A percentile compares a stretch with the other conserved stretches of the same genome.
Evolutionary conservation across 2,329 filamentous ascomycete genomes (phyloP).

Genomic region (Chaetomiaceae sp.): DNA sequence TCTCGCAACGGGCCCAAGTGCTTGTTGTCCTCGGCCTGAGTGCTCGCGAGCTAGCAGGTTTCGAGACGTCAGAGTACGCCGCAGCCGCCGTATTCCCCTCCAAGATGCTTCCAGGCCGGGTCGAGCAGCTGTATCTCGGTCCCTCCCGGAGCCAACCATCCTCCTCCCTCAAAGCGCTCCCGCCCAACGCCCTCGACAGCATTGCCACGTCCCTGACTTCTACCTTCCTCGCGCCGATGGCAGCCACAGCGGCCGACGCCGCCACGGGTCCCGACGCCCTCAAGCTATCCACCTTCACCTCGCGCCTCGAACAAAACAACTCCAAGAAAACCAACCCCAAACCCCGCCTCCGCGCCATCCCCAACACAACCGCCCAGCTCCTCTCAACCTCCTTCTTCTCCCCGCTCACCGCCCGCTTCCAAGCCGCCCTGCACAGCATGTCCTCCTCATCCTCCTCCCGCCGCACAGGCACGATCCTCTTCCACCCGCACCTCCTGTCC

Average conservation of each 20-base stretch:
- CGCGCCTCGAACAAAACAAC: constrained; percentile 50
- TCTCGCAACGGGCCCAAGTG: constrained; percentile 76
- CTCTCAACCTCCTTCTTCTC: constrained; percentile 78
- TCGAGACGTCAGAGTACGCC: constrained; percentile 54
- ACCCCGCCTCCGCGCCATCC: constrained; percentile 51
- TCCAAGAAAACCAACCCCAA: constrained; percentile 19
- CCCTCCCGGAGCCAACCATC: constrained; percentile 27
- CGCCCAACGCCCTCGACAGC: constrained; percentile 57
- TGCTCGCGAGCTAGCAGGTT: constrained; percentile 78
- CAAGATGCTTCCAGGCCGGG: constrained; percentile 67
- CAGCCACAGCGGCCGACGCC: constrained; percentile 74
- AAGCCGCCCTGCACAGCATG: constrained; percentile 54
- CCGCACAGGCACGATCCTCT: constrained; percentile 54
- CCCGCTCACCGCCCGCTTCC: constrained; percentile 77
- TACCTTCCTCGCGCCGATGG: constrained; percentile 73
- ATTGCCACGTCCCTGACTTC: constrained; percentile 65
- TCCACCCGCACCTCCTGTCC: constrained; percentile 69
- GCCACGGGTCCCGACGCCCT: constrained; percentile 75
- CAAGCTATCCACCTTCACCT: constrained; percentile 86
- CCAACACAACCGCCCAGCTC: constrained; percentile 73
- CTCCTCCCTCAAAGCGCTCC: constrained; percentile 46
- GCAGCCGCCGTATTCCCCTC: constrained; percentile 64
- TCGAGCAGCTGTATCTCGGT: constrained; percentile 65
- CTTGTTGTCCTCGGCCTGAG: constrained; percentile 77
- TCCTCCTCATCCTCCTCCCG: constrained; percentile 26